Conservation (phyloP, 192 early-diverging fungal species). For the Podila epicladia region DNA sequence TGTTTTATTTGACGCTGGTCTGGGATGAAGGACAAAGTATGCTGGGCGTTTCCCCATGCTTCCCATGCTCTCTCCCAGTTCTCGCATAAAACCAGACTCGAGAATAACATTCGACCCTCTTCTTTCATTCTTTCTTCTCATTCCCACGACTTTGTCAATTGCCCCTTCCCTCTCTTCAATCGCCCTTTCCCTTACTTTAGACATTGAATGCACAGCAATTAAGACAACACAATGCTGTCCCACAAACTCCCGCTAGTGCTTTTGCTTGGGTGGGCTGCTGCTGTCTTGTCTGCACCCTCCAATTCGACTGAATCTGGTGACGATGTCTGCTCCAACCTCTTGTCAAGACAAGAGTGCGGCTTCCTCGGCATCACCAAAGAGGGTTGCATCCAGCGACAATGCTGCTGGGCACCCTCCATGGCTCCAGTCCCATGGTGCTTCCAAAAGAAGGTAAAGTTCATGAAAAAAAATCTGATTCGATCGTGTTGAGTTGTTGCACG, state of each 20-base stretch:
- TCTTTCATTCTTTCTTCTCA: background rate
- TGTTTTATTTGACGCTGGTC: no score
- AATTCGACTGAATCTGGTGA: background rate
- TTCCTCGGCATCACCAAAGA: constrained; percentile 32
- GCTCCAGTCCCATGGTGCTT: constrained; percentile 47
- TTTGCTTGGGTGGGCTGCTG: background rate
- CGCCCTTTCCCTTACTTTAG: background rate
- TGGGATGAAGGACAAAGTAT: no score
- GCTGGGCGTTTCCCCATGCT: no score
- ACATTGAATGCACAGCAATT: background rate
- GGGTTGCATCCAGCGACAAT: constrained; percentile 28
- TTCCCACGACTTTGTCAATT: background rate
- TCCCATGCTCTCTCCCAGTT: no score
- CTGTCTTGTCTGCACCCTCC: background rate
- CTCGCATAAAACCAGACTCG: no score
- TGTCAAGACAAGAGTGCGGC: constrained; percentile 27
- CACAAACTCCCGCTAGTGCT: background rate
- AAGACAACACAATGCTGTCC: background rate
- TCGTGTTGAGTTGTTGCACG: background rate
- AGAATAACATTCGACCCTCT: background rate
- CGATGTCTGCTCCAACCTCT: constrained; percentile 3
- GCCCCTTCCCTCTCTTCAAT: background rate
- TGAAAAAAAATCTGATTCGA: background rate
- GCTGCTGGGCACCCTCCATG: constrained; percentile 30
- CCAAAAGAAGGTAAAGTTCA: constrained; percentile 29